Evolutionary conservation across 1,139 yeast genomes (phyloP).

Genomic region (Blastobotrys capitulatus): DNA sequence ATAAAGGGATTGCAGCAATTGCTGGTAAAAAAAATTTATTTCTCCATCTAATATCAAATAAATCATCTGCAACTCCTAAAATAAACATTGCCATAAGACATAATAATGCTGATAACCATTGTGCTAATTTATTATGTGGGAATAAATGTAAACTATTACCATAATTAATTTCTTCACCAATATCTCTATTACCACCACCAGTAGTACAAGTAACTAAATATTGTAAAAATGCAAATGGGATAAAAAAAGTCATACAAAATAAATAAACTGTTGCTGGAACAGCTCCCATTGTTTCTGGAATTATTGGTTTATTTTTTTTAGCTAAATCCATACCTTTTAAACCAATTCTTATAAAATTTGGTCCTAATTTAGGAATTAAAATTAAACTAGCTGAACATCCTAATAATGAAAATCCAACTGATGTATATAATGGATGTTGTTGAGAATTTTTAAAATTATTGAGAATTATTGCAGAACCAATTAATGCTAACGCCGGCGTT

Average conservation of each 20-base stretch:
- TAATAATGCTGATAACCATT: constrained; percentile 76
- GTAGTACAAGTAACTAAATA: constrained; percentile 58
- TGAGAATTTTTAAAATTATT: constrained; percentile 10
- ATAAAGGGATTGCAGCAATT: constrained; percentile 83
- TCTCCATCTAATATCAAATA: constrained; percentile 95
- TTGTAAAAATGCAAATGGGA: constrained; percentile 84
- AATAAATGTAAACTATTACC: constrained; percentile 37
- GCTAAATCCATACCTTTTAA: constrained; percentile 78
- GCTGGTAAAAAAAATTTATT: constrained; percentile 95
- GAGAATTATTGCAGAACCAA: constrained; percentile 19
- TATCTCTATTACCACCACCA: constrained; percentile 52
- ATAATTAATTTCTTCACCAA: constrained; percentile 27
- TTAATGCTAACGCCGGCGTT: constrained; percentile 3
- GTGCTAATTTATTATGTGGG: constrained; percentile 82
- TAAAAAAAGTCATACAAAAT: constrained; percentile 73
- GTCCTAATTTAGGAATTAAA: constrained; percentile 62
- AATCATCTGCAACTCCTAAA: constrained; percentile 87
- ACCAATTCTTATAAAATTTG: constrained; percentile 69
- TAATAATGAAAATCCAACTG: constrained; percentile 55
- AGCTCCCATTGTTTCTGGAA: constrained; percentile 91
- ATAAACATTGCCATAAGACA: constrained; percentile 80
- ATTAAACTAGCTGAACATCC: constrained; percentile 57
- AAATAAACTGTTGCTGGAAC: constrained; percentile 78
- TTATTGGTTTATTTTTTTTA: constrained; percentile 60
- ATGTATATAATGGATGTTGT: constrained; percentile 27